Base-by-base conservation (phyloP, 2,329 filamentous ascomycete genomes). In the Epichloe brachyelytri region DNA sequence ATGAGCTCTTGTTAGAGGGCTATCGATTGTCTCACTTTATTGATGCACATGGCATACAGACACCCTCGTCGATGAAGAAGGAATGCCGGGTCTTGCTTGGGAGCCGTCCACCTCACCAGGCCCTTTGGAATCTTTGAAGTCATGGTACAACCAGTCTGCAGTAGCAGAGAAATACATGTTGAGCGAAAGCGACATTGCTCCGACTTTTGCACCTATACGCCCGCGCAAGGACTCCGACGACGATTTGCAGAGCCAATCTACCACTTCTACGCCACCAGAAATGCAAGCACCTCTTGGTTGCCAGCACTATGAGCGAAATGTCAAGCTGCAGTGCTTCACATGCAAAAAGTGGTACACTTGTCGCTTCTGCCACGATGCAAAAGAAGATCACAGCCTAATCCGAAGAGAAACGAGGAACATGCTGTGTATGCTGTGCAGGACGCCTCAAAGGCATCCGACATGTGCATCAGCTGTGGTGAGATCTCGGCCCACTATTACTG, bases 291-390 rank as follows among this genome's bases (percentile, higher is more conserved):
- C 74, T 33, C 69, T 96, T 5, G 93, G 93, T 0, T 98, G 93
- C 65, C 76, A 84, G 60, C 93, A 98, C 68, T 98, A 98, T 66
- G 88, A 87, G 62, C 82, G 93, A 56, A 97, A 97, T 60, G 88
- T 98, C 59, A 97, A 97, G 67, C 72, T 97, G 36, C 90, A 98
- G 69, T 98, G 93, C 66, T 88, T 80, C 57, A 84, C 86, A 26
- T 98, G 93, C 69, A 80, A 84, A 59, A 83, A 79, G 60, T 98
- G 93, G 93, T 94, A 96, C 62, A 87, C 91, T 0, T 98, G 93
- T 65, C 84, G 93, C 17, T 85, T 97, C 63, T 98, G 93, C 63
- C 93, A 98, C 63, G 89, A 98, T 64, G 79, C 82, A 46, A 78
- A 73, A 8, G 88, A 96, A 61, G 82, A 88, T 58, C 88, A 95